phyloP scores from a whole-genome alignment of 1,284 basidiomycete species.

The Boletus mariae region DNA sequence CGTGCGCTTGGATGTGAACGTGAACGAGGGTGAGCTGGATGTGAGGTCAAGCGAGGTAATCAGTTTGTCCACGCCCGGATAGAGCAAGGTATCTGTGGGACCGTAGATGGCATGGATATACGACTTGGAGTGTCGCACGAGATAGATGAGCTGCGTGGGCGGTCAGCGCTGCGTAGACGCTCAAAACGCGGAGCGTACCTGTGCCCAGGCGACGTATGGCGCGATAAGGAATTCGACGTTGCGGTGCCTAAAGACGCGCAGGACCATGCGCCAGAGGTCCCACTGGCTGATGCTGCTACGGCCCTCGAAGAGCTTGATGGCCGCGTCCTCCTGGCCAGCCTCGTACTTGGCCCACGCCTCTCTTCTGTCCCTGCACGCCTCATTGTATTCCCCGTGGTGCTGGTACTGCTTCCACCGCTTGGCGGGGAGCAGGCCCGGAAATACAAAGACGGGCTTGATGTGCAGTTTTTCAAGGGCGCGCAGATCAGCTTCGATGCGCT shows the following conservation, averaged over 20 bases:
- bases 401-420: slow-evolving; percentile 58
- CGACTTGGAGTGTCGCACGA: slow-evolving; percentile 88
- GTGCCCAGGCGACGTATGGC: slow-evolving; percentile 91
- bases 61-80: slow-evolving; percentile 86
- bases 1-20: slow-evolving; percentile 78
- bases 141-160: slow-evolving; percentile 75
- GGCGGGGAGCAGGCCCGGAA: slow-evolving; percentile 78
- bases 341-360: slow-evolving; percentile 92
- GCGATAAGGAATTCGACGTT: slow-evolving; percentile 96
- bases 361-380: slow-evolving; percentile 71
- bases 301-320: slow-evolving; percentile 77
- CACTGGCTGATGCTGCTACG: slow-evolving; percentile 65
- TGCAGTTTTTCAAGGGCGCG: slow-evolving; percentile 84
- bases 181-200: slow-evolving; percentile 51
- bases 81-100: slow-evolving; percentile 86
- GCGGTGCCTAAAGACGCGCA: slow-evolving; percentile 91
- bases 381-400: slow-evolving; percentile 59
- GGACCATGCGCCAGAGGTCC: slow-evolving; percentile 90
- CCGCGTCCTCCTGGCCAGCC: slow-evolving; percentile 80
- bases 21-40: slow-evolving; percentile 68
- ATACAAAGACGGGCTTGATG: slow-evolving; percentile 98
- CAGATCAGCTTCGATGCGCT: slow-evolving; percentile 89
- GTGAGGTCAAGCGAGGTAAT: slow-evolving; percentile 84
- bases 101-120: slow-evolving; percentile 96
- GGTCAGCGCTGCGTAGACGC: slow-evolving; percentile 9